phyloP scores from a whole-genome alignment of 208 protist genomes.

The Crithidia fasciculata region DNA sequence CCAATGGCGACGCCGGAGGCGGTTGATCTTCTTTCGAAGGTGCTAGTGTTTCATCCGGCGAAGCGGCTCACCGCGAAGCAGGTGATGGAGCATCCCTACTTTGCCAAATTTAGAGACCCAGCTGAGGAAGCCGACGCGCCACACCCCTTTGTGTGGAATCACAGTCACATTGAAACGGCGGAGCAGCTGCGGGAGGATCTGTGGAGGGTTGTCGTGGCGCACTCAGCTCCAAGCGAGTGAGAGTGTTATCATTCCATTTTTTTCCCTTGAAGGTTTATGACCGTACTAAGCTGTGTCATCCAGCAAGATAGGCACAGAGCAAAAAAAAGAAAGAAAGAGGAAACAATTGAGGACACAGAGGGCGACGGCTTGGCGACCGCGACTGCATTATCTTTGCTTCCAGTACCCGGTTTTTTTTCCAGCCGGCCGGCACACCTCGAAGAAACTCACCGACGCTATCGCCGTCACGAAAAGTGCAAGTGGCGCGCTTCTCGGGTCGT shows the following conservation, averaged over 20 bases:
- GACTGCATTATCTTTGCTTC: too few relatives aligned
- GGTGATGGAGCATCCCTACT: constrained; percentile 95
- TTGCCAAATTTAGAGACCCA: constrained; percentile 89
- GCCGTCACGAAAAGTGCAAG: too few relatives aligned
- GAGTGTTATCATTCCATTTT: constrained; percentile 23
- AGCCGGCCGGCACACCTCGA: too few relatives aligned
- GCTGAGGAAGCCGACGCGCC: constrained; percentile 73
- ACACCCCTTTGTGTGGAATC: constrained; percentile 79
- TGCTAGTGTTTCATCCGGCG: constrained; percentile 97
- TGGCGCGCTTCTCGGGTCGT: too few relatives aligned
- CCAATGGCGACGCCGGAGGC: constrained; percentile 94
- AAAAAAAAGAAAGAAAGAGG: constrained; percentile 8
- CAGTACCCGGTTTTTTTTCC: too few relatives aligned
- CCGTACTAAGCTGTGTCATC: neutral
- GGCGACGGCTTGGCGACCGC: too few relatives aligned
- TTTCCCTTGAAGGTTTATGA: constrained; percentile 1
- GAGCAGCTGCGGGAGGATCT: constrained; percentile 80
- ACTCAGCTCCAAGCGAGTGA: constrained; percentile 40
- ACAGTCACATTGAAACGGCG: constrained; percentile 61
- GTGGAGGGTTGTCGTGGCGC: constrained; percentile 71
- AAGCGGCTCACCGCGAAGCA: constrained; percentile 94
- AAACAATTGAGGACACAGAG: too few relatives aligned
- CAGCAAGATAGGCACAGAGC: too few relatives aligned
- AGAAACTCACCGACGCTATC: too few relatives aligned
- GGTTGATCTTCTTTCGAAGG: constrained; percentile 92